Evolutionary conservation across 208 protist species (phyloP).

Genomic region (Trypanosoma conorhini): DNA sequence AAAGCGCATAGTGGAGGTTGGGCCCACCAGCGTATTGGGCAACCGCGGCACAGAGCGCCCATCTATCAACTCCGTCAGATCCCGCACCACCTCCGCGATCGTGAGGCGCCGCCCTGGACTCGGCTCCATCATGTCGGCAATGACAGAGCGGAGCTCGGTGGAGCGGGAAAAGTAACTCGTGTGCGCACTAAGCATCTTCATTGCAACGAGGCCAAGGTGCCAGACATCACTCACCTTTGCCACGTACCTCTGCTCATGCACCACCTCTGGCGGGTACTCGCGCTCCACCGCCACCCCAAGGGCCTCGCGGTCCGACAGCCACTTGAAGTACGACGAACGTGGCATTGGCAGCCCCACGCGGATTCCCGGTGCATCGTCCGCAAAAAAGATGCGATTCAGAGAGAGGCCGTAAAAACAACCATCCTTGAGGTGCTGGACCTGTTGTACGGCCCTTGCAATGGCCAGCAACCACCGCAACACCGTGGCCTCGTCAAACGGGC

Average conservation of each 20-base stretch:
- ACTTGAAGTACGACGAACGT: slow-evolving; percentile 51
- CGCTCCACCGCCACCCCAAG: slow-evolving; percentile 44
- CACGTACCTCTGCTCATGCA: slow-evolving; percentile 45
- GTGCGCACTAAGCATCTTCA: slow-evolving; percentile 50
- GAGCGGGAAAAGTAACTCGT: slow-evolving; percentile 40
- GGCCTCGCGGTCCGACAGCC: slow-evolving; percentile 47
- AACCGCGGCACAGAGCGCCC: slow-evolving; percentile 1
- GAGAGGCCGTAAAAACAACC: slow-evolving; percentile 63
- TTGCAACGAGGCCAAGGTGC: slow-evolving; percentile 58
- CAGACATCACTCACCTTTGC: slow-evolving; percentile 66
- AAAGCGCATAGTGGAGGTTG: neutral
- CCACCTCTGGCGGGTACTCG: slow-evolving; percentile 80
- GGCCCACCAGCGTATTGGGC: neutral
- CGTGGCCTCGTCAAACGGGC: slow-evolving; percentile 39
- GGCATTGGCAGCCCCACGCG: slow-evolving; percentile 62
- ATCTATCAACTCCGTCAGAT: slow-evolving; percentile 16
- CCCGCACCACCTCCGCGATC: slow-evolving; percentile 38
- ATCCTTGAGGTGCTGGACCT: slow-evolving; percentile 35
- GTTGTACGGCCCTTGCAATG: slow-evolving; percentile 42
- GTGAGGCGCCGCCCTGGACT: slow-evolving; percentile 35
- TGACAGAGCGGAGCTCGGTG: slow-evolving; percentile 34
- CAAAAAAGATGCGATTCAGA: slow-evolving; percentile 57
- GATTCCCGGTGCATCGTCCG: slow-evolving; percentile 22
- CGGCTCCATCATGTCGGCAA: slow-evolving; percentile 56
- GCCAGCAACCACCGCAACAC: slow-evolving; percentile 58